Evolutionary conservation across 495 filamentous ascomycete genomes (phyloP), one percentile per base, ranked within the genome.

Genomic region (Lasiosphaeria ovina): DNA sequence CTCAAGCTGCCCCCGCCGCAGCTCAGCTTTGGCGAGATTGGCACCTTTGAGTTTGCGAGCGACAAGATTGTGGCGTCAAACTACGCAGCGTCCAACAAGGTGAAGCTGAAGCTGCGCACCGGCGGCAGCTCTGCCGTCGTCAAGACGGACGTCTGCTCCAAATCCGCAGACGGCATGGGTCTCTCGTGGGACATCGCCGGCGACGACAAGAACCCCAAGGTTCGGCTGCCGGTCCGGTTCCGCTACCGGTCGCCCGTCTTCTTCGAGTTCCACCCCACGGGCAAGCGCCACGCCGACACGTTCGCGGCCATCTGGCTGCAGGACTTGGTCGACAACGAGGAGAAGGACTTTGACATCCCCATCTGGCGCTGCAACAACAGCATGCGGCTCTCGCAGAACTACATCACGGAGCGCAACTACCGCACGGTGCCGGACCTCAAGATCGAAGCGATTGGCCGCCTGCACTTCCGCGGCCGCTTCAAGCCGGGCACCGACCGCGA

Each of bases 401-500:
- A 92, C 69, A 86, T 97, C 69, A 93, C 90, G 0, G 83, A 90
- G 47, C 73, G 83, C 31, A 93, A 92, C 65, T 81, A 77, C 51
- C 76, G 82, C 7, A 73, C 83, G 14, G 77, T 87, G 0, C 88
- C 90, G 0, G 89, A 92, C 62, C 70, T 96, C 3, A 78, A 85
- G 36, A 73, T 83, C 10, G 70, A 83, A 55, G 88, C 93, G 72
- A 79, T 96, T 6, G 93, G 93, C 1, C 87, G 91, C 0, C 73
- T 97, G 35, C 81, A 87, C 38, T 95, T 98, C 82, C 74, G 80
- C 7, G 87, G 84, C 38, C 79, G 83, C 11, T 98, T 97, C 79
- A 92, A 92, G 63, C 88, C 93, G 0, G 93, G 94, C 10, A 96
- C 89, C 60, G 93, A 96, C 71, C 84, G 91, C 38, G 87, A 89